These are phyloP conservation scores for Chaetomium globosum DNA, from an alignment of 2,329 filamentous ascomycete species.

Conservation along the genomic window DNA sequence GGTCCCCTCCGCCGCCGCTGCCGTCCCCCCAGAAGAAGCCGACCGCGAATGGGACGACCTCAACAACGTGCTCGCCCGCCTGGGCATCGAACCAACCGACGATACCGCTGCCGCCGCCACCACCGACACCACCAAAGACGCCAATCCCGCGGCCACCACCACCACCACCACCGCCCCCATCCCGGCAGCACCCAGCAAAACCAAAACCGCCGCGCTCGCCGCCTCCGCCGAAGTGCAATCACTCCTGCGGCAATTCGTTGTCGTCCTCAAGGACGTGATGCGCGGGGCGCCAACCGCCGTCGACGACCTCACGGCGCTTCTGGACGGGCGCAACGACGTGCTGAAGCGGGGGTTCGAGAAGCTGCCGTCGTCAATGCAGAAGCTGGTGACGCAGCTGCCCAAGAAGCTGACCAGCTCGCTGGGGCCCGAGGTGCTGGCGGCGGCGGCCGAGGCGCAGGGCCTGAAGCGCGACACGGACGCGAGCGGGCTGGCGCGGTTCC, in stretches of 20 bases:
- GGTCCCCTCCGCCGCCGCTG: conserved; percentile 40
- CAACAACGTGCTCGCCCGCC: conserved; percentile 73
- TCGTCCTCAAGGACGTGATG: conserved; percentile 87
- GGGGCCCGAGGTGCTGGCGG: conserved; percentile 80
- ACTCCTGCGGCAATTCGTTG: conserved; percentile 79
- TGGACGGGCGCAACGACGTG: conserved; percentile 64
- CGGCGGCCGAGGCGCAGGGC: conserved; percentile 73
- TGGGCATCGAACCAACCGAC: conserved; percentile 68
- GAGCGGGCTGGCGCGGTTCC: conserved; percentile 61
- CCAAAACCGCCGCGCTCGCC: conserved; percentile 46
- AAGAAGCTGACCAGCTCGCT: conserved; percentile 75
- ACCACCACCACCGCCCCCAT: conserved; percentile 1
- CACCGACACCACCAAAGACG: not conserved
- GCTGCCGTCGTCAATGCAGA: conserved; percentile 79
- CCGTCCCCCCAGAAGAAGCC: conserved; percentile 39
- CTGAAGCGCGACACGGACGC: conserved; percentile 52
- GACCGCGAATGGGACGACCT: conserved; percentile 70
- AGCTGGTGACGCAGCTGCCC: conserved; percentile 81
- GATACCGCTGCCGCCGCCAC: not conserved
- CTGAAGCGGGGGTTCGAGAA: conserved; percentile 63
- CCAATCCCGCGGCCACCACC: not conserved
- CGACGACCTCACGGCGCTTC: conserved; percentile 71
- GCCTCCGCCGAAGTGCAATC: conserved; percentile 64
- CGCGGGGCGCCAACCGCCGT: conserved; percentile 94
- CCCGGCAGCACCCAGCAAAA: conserved; percentile 2